Evolutionary conservation across 2,329 filamentous ascomycete genomes (phyloP).

Genomic region (Fusarium longipes): DNA sequence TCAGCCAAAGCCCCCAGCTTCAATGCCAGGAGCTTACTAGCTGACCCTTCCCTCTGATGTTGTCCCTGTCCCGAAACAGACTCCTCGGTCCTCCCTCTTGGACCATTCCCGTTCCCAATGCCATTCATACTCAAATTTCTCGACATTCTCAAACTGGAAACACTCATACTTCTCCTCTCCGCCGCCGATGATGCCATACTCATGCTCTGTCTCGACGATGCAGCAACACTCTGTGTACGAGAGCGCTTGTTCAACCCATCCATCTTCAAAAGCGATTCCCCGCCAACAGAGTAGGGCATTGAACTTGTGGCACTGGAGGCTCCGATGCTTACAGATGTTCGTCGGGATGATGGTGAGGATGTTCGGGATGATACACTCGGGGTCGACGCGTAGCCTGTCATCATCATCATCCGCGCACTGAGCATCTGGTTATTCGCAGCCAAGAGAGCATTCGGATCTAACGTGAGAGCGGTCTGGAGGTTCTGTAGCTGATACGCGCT

Average conservation of each 20-base stretch:
- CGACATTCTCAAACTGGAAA: not conserved
- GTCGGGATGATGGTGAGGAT: not conserved
- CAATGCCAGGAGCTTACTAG: constrained; percentile 27
- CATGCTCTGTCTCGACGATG: constrained; percentile 8
- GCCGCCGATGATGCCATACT: not conserved
- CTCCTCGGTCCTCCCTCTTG: not conserved
- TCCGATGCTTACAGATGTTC: not conserved
- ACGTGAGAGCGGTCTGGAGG: not conserved
- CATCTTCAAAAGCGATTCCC: constrained; percentile 4
- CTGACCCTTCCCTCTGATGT: constrained; percentile 9
- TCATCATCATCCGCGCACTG: not conserved
- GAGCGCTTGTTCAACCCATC: constrained; percentile 18
- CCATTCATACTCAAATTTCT: constrained; percentile 1
- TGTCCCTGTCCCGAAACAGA: not conserved
- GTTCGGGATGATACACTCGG: not conserved
- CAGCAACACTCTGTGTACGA: not conserved
- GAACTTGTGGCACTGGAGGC: not conserved
- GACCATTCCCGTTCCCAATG: not conserved
- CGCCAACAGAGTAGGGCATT: not conserved
- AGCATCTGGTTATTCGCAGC: constrained; percentile 10
- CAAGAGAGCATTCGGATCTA: not conserved
- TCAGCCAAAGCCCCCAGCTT: constrained; percentile 35
- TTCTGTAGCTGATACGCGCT: constrained; percentile 12
- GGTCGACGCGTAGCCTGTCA: not conserved
- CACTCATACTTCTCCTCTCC: constrained; percentile 24